phyloP scores from a whole-genome alignment of 2,329 filamentous ascomycete species.

The Sporothrix globosa region DNA sequence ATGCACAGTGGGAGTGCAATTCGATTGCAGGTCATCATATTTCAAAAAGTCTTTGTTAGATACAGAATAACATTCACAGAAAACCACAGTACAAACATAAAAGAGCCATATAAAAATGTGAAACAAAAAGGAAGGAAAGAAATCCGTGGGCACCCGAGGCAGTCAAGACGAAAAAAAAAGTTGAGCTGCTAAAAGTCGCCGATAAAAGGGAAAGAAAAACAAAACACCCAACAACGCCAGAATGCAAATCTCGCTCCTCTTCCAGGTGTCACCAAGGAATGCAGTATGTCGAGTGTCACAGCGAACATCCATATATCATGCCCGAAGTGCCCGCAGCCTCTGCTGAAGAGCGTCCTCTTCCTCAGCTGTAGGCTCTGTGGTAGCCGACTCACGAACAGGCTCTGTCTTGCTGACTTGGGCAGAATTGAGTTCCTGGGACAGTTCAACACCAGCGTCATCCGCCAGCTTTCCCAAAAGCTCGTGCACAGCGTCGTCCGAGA shows the following conservation, averaged over 20 bases:
- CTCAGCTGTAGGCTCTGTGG: slow-evolving; percentile 71
- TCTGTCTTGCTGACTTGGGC: slow-evolving; percentile 61
- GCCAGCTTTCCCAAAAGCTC: slow-evolving; percentile 82
- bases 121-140: neutral
- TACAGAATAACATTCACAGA: too few species aligned
- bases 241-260: neutral
- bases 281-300: neutral
- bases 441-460: slow-evolving; percentile 83
- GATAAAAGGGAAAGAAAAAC: neutral
- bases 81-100: neutral
- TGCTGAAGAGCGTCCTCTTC: slow-evolving; percentile 76
- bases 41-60: neutral
- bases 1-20: neutral
- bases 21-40: neutral
- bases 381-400: slow-evolving; percentile 56
- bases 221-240: slow-evolving; percentile 1
- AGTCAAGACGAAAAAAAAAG: neutral
- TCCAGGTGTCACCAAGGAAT: neutral
- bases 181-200: too few species aligned
- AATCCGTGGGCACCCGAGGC: neutral
- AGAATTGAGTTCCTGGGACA: slow-evolving; percentile 71
- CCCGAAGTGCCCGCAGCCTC: slow-evolving; percentile 59
- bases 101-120: neutral
- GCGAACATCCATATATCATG: slow-evolving; percentile 43
- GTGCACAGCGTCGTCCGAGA: slow-evolving; percentile 84